A percentile compares a stretch with the other conserved stretches of the same genome.
phyloP scores from a whole-genome alignment of 345 rosid genomes.

The Noccaea bulbosa region DNA sequence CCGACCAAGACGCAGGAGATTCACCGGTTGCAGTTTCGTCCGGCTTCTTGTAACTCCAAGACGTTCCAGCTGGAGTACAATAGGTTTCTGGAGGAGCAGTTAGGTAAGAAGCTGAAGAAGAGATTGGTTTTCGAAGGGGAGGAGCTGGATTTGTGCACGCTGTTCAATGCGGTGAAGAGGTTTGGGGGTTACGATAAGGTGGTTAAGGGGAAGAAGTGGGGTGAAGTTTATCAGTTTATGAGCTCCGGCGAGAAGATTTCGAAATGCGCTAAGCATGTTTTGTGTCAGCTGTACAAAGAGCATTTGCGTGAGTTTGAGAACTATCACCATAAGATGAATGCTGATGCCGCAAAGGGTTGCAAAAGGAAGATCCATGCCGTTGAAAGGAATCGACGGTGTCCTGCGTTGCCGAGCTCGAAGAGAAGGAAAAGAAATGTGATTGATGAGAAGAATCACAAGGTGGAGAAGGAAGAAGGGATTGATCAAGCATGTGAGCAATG shows the following conservation, averaged over 20 bases:
- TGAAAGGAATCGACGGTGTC: constrained; percentile 42
- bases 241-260: constrained; percentile 66
- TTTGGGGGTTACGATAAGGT: constrained; percentile 85
- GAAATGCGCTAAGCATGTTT: constrained; percentile 86
- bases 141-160: constrained; percentile 86
- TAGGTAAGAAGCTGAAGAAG: constrained; percentile 78
- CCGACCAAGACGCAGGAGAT: constrained; percentile 96
- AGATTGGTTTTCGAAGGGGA: constrained; percentile 77
- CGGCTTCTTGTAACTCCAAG: constrained; percentile 82
- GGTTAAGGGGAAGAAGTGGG: constrained; percentile 76
- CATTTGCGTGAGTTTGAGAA: constrained; percentile 82
- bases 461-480: constrained; percentile 49
- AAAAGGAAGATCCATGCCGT: constrained; percentile 54
- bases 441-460: constrained; percentile 45
- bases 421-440: constrained; percentile 53
- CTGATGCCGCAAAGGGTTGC: constrained; percentile 49
- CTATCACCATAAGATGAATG: constrained; percentile 57
- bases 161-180: constrained; percentile 91
- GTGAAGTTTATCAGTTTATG: constrained; percentile 78
- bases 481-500: constrained; percentile 94
- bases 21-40: constrained; percentile 90
- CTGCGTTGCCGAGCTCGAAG: constrained; percentile 50
- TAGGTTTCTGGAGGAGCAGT: constrained; percentile 72
- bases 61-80: constrained; percentile 88
- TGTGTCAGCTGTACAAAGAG: constrained; percentile 77